These are phyloP conservation scores for Globisporangium emineosum DNA, from an alignment of 352 stramenopile species.

Conservation along the genomic window DNA sequence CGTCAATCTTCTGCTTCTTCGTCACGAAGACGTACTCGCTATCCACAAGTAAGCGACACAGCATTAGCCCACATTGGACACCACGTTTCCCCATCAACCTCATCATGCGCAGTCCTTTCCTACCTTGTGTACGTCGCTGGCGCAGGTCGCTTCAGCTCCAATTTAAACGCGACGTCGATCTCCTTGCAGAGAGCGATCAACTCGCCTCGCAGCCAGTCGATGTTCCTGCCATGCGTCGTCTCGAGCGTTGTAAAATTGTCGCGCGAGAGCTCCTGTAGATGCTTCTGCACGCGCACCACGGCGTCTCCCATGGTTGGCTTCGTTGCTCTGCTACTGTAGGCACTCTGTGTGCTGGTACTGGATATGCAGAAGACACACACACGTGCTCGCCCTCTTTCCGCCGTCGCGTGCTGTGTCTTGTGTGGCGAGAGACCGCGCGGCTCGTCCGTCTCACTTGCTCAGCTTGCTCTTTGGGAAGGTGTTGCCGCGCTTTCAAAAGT, in stretches of 20 bases:
- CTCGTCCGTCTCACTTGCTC: background rate
- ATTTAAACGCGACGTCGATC: slow-evolving; percentile 42
- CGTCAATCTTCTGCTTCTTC: slow-evolving; percentile 14
- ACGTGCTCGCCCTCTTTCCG: background rate
- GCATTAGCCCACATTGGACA: background rate
- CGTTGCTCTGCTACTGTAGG: background rate
- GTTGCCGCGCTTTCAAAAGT: slow-evolving; percentile 16
- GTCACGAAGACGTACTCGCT: slow-evolving; percentile 17
- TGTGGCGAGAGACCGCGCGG: background rate
- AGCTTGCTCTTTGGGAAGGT: background rate
- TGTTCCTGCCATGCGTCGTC: slow-evolving; percentile 34
- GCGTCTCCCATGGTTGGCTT: slow-evolving; percentile 50
- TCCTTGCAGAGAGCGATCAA: slow-evolving; percentile 44
- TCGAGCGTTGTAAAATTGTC: slow-evolving; percentile 54
- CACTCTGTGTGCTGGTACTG: slow-evolving; percentile 12
- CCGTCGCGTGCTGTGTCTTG: background rate
- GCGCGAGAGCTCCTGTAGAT: slow-evolving; percentile 48
- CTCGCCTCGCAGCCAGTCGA: slow-evolving; percentile 50
- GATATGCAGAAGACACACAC: slow-evolving; percentile 6
- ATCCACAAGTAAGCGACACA: background rate
- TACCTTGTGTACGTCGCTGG: slow-evolving; percentile 16
- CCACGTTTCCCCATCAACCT: background rate
- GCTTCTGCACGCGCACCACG: slow-evolving; percentile 55
- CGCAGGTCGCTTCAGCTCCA: slow-evolving; percentile 32
- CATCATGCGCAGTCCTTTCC: slow-evolving; percentile 7